phyloP scores from a whole-genome alignment of 805 yeast species.

The Candida boidinii region DNA sequence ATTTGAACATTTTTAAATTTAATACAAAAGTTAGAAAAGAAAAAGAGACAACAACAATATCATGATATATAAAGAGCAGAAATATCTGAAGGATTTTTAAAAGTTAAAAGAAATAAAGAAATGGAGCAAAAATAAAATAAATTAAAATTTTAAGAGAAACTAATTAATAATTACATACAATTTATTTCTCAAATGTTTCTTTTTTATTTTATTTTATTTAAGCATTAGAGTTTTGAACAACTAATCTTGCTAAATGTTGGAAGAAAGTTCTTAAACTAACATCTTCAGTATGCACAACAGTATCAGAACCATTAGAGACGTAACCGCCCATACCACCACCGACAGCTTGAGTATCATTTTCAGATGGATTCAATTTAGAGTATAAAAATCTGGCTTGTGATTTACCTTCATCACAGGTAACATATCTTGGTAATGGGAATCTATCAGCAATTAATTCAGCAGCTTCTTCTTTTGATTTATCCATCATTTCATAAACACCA shows the following conservation, averaged over 20 bases:
- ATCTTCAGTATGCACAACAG: constrained; percentile 93
- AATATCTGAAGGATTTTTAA: too few relatives aligned
- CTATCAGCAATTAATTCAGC: constrained; percentile 85
- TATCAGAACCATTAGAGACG: constrained; percentile 31
- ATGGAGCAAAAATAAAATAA: too few relatives aligned
- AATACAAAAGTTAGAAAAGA: too few relatives aligned
- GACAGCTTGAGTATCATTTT: constrained; percentile 40
- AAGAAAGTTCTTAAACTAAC: constrained; percentile 91
- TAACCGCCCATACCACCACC: constrained; percentile 44
- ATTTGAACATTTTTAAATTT: too few relatives aligned
- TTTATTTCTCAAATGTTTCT: too few relatives aligned
- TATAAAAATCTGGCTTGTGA: constrained; percentile 96
- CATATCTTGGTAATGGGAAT: constrained; percentile 95
- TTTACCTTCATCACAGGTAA: constrained; percentile 97
- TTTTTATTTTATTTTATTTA: too few relatives aligned
- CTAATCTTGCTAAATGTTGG: constrained; percentile 87
- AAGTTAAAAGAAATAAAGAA: too few relatives aligned
- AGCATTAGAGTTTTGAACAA: constrained; percentile 40
- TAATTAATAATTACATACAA: too few relatives aligned
- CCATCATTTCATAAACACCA: constrained; percentile 77
- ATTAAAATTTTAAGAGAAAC: too few relatives aligned
- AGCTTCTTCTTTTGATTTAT: constrained; percentile 87
- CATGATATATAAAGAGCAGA: too few relatives aligned
- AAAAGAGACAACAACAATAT: too few relatives aligned
- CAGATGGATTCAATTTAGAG: constrained; percentile 92